Evolutionary conservation across 2,329 filamentous ascomycete genomes (phyloP), one percentile per base, ranked within the genome.

Genomic region (Colletotrichum lini): DNA sequence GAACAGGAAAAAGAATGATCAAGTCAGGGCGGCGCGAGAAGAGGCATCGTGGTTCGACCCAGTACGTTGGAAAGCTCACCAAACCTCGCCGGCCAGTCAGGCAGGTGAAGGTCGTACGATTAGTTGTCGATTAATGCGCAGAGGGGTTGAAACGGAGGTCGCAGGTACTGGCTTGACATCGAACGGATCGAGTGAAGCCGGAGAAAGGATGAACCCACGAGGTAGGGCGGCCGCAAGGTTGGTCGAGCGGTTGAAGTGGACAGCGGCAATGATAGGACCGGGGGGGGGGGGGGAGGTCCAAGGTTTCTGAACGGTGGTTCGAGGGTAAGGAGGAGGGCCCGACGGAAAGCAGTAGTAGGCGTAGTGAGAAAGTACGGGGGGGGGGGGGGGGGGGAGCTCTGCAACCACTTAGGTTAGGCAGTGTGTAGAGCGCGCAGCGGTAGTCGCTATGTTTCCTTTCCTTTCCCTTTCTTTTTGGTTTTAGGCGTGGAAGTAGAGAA

Each of bases 191-290:
- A 68, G 53, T 23, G 68, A 47, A 58, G 68, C 68, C 65, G 68
- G 65, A 71, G 68, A 71, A 71, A 71, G 65, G 68, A 71, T 71
- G 65, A 71, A 71, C 68, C 65, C 68, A 71, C 65, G 45, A 71
- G 65, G 54, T 56, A 60, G 62, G 67, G 54, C 42, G 35, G 49
- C 54, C 53, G 54, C 45, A 65, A 70, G 52, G 38, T 66, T 59
- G 56, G 47, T 16, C 40, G 45, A 65, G 53, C 47, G 44, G 42
- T 40, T 49, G 67, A 57, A 38, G 45, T 18, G 53, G 58, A 42
- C 53, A 68, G 58, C 65, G 53, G 47, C 58, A 68, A 68, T 63
- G 65, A 71, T 71, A 68, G 68, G 68, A 68, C 68, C n/a, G n/a
- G 23, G 23, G 23, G 23, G 23, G 23, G 26, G 68, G 63, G 65